phyloP scores from a whole-genome alignment of 805 yeast genomes.

The Wickerhamiella siamensis region DNA sequence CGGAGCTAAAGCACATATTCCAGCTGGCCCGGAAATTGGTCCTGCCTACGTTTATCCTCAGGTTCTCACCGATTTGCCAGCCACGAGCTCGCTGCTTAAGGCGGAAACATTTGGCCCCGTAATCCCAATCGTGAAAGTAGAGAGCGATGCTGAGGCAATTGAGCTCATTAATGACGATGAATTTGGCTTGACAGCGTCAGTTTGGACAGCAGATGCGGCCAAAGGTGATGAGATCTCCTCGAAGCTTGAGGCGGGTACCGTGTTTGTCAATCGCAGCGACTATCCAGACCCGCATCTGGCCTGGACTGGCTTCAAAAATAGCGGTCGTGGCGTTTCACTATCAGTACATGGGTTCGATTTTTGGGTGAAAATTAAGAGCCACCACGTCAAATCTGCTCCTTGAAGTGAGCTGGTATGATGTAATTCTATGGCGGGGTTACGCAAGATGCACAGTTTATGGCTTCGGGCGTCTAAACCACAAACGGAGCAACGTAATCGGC shows the following conservation, averaged over 20 bases:
- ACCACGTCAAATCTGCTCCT: constrained; percentile 18
- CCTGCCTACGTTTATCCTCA: constrained; percentile 66
- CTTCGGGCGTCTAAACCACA: too few species aligned
- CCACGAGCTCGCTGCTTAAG: constrained; percentile 48
- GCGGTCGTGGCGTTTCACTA: constrained; percentile 60
- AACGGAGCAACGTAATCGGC: too few species aligned
- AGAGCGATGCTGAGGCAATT: constrained; percentile 59
- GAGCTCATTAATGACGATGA: constrained; percentile 59
- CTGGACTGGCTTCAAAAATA: constrained; percentile 60
- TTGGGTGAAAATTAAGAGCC: constrained; percentile 23
- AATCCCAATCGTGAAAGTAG: constrained; percentile 59
- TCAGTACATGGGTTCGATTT: constrained; percentile 47
- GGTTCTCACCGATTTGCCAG: constrained; percentile 60
- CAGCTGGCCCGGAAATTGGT: constrained; percentile 55
- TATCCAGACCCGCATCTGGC: constrained; percentile 53
- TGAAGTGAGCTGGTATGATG: not conserved
- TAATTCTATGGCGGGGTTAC: not conserved
- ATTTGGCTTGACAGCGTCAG: constrained; percentile 80
- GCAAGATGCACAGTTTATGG: not conserved
- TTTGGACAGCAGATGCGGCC: constrained; percentile 58
- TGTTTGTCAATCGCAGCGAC: constrained; percentile 50
- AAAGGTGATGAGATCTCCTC: constrained; percentile 52
- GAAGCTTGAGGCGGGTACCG: constrained; percentile 47
- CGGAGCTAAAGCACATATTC: constrained; percentile 37
- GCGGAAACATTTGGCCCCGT: constrained; percentile 91